These are phyloP conservation scores for Globisporangium sylvaticum DNA, from an alignment of 352 stramenopile species.

Conservation along the genomic window DNA sequence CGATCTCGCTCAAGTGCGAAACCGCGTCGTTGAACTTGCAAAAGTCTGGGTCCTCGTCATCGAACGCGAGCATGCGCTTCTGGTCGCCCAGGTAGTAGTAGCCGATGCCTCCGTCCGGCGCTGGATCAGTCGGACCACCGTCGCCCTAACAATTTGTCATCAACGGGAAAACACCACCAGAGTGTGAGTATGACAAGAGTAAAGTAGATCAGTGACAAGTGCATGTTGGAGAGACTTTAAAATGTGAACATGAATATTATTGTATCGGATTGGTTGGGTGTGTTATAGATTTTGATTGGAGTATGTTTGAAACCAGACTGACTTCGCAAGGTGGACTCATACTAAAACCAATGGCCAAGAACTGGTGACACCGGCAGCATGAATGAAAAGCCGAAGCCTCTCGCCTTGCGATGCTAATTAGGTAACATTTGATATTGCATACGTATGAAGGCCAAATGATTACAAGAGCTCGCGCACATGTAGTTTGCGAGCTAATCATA, in stretches of 20 bases:
- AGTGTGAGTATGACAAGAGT: background rate
- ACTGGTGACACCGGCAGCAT: conserved; percentile 69
- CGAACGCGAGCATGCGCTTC: conserved; percentile 73
- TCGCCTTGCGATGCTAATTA: conserved; percentile 83
- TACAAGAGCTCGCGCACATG: conserved; percentile 26
- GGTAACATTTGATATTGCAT: conserved; percentile 82
- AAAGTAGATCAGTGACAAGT: background rate
- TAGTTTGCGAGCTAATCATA: conserved; percentile 42
- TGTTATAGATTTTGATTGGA: conserved; percentile 4
- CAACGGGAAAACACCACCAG: background rate
- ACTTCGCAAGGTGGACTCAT: conserved; percentile 71
- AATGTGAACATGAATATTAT: conserved; percentile 1
- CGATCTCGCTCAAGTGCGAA: conserved; percentile 51
- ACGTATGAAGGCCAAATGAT: conserved; percentile 88
- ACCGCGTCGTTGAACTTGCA: conserved; percentile 70
- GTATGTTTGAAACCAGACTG: conserved; percentile 86
- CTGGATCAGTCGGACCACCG: conserved; percentile 63
- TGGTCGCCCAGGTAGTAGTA: conserved; percentile 88
- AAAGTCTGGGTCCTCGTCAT: conserved; percentile 69
- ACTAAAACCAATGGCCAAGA: conserved; percentile 66
- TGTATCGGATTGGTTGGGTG: background rate
- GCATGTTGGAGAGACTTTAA: conserved; percentile 3
- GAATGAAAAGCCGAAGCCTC: conserved; percentile 21
- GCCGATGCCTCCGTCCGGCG: conserved; percentile 71
- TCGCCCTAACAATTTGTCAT: conserved; percentile 44